Evolutionary conservation across 345 rosid species (phyloP), one percentile per base, ranked within the genome.

Genomic region (Linum trigynum): DNA sequence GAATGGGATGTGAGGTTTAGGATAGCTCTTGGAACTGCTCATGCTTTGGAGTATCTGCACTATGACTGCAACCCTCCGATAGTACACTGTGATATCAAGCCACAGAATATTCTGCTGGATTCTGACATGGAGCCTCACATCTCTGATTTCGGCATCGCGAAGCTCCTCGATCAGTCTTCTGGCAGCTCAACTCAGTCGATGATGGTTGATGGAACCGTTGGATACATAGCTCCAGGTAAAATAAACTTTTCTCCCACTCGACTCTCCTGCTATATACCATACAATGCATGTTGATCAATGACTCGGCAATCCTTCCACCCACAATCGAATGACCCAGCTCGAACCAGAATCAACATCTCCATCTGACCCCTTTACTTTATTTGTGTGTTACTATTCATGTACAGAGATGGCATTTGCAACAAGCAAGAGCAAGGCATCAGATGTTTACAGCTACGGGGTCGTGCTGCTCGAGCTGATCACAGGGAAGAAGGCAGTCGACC

Each of bases 181-280:
- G 56, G 14, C 53, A 48, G 77, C 42, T 70, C 85, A 39, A 62
- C 79, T n/a, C 71, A 76, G 38, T 73, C 91, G 37, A 55, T n/a
- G 8, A 17, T 75, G 4, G 75, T 88, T 60, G 73, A 72, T 5
- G 97, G 97, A 41, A 91, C 97, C 10, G 65, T 81, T 14, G 97
- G 96, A 7, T 86, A 91, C 61, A 86, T 86, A 0, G 94, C 96
- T 59, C 97, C 97, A 65, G 96, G 97, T 88, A 78, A 56, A 16
- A 23, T 23, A 8, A 57, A 57, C 50, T 23, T 23, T 23, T 23
- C 59, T 36, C 38, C 42, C 41, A 37, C 39, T n/a, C 45, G n/a
- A 36, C 32, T 39, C 11, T 35, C 40, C 15, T 6, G 12, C 2
- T 5, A 38, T 67, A 11, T 23, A 23, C 32, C 32, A 23, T 23